Base-by-base conservation (phyloP, 257 asterid species). In the Plantago ovata region DNA sequence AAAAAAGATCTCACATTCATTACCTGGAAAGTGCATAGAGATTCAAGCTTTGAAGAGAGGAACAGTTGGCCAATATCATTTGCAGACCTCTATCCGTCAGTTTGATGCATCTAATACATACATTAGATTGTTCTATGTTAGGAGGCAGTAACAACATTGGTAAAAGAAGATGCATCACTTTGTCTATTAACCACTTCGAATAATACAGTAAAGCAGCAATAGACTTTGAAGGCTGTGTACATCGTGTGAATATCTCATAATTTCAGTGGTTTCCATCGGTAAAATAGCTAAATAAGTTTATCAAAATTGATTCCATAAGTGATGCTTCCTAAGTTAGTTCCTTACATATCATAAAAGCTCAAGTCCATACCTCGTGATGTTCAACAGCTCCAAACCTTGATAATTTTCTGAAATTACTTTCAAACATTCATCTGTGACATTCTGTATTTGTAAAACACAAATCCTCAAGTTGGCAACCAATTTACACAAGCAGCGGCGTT, bases 21-120 rank as follows among this genome's bases (percentile, higher is more conserved):
- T 72, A 92, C 98, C 89, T 78, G 42, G 98, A 92, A 70, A 92
- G 95, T 56, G 98, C 98, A 33, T 92, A 88, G 55, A 92, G 94
- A 79, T 92, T 92, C 84, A 92, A 77, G 78, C 81, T 80, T 65
- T 65, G 81, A 52, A 89, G 94, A 43, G 80, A 76, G 58, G 80
- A 72, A 78, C 98, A 92, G 60, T 80, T 82, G 57, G 56, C 65
- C 72, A 82, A 64, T 79, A 88, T 77, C 79, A 62, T 81, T 55
- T 77, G 81, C 70, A 92, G 71, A 57, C 98, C 97, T 53, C 33
- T 53, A 68, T 92, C 98, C 1, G 95, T 85, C 45, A 92, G 62
- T 81, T 82, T 92, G 87, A 84, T 46, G 62, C 98, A 92, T 81
- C 98, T 92, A 77, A 49, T 19, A 63, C 52, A 75, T 9, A 23